Percentiles rank a stretch among this genome's conserved stretches.
Conservation (phyloP, 1,139 yeast genomes). For the Yamadazyma conglobata region DNA sequence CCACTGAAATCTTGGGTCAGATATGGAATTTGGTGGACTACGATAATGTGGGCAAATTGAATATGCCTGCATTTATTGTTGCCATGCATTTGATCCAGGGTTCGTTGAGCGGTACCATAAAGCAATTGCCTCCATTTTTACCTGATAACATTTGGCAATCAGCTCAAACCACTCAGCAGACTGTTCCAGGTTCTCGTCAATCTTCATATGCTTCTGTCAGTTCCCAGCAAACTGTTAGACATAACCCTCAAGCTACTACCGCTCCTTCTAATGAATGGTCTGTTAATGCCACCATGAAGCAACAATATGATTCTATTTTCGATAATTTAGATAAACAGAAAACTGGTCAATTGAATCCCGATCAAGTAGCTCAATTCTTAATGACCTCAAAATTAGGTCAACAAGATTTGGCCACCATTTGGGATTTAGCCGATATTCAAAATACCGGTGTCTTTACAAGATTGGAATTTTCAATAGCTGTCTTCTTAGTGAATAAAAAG, state of each 20-base stretch:
- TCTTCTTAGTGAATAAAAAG: constrained; percentile 85
- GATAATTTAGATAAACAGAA: constrained; percentile 67
- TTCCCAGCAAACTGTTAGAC: constrained; percentile 49
- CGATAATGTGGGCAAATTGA: constrained; percentile 66
- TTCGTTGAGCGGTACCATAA: constrained; percentile 61
- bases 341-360: constrained; percentile 64
- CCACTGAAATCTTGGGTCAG: constrained; percentile 71
- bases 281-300: constrained; percentile 64
- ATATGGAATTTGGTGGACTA: constrained; percentile 89
- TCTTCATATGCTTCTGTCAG: constrained; percentile 45
- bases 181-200: constrained; percentile 25
- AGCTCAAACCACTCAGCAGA: constrained; percentile 20
- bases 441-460: constrained; percentile 80
- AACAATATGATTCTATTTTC: constrained; percentile 77
- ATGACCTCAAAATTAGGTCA: constrained; percentile 85
- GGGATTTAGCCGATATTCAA: constrained; percentile 93
- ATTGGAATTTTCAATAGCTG: constrained; percentile 87
- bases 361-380: constrained; percentile 83
- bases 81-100: constrained; percentile 97
- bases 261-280: constrained; percentile 51
- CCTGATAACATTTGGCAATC: constrained; percentile 70
- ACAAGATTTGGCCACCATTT: constrained; percentile 79
- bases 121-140: constrained; percentile 64
- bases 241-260: constrained; percentile 14
- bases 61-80: constrained; percentile 71